These are phyloP conservation scores for Neoboletus brunneissimus DNA, from an alignment of 768 basidiomycete species.

Conservation along the genomic window DNA sequence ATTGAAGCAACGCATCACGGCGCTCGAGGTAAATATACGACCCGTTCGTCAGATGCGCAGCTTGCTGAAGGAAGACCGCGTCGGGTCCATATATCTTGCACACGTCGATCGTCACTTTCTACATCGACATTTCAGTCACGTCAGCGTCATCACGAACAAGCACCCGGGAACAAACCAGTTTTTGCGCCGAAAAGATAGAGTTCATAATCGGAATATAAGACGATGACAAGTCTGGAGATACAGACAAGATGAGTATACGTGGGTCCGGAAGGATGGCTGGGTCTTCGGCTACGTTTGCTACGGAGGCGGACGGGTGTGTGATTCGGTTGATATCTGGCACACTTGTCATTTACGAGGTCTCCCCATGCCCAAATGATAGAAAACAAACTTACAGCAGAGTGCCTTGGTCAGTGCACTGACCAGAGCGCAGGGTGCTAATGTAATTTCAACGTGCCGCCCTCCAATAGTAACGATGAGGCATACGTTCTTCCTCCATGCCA, in stretches of 20 bases:
- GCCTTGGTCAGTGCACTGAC: constrained; percentile 92
- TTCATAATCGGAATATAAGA: constrained; percentile 99
- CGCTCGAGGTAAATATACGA: constrained; percentile 85
- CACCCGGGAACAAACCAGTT: constrained; percentile 57
- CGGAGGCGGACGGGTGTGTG: constrained; percentile 34
- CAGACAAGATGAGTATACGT: constrained; percentile 76
- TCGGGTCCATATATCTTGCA: constrained; percentile 89
- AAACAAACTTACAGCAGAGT: constrained; percentile 67
- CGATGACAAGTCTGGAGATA: constrained; percentile 83
- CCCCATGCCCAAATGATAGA: background rate
- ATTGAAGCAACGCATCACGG: constrained; percentile 86
- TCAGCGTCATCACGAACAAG: background rate
- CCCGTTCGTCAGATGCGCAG: constrained; percentile 91
- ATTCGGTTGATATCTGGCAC: constrained; percentile 64
- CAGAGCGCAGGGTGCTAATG: constrained; percentile 60
- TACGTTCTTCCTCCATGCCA: constrained; percentile 46
- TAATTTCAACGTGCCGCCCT: constrained; percentile 5
- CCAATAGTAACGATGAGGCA: background rate
- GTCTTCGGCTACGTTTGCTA: constrained; percentile 30
- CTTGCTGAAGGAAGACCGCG: constrained; percentile 95
- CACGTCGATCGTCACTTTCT: constrained; percentile 98
- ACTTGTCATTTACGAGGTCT: background rate
- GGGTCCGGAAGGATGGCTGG: constrained; percentile 43
- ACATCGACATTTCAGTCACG: constrained; percentile 25
- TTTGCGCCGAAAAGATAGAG: constrained; percentile 97